Conservation (phyloP, 164 flowering plant genomes). For the Piper betle region DNA sequence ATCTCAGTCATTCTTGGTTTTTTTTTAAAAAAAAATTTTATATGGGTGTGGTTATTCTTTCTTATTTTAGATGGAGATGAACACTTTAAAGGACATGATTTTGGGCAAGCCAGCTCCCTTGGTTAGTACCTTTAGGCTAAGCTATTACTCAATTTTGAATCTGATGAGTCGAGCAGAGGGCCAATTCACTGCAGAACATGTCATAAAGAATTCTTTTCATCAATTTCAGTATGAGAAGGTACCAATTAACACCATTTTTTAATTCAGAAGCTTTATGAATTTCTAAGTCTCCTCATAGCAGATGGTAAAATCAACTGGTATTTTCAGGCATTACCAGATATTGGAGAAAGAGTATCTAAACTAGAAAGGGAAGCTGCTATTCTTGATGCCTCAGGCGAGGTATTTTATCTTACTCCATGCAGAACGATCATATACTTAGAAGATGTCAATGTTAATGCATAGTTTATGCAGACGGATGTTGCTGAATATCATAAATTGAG, state of each 20-base stretch:
- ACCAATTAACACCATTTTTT: neutral
- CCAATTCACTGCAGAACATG: constrained; percentile 98
- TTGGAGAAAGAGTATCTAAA: constrained; percentile 59
- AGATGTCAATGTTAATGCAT: too few species aligned
- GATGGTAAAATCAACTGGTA: neutral
- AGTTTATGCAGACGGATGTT: constrained; percentile 50
- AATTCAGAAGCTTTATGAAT: neutral
- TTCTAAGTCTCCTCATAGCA: neutral
- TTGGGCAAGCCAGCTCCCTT: constrained; percentile 96
- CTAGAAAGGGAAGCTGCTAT: constrained; percentile 80
- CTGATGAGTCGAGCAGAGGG: constrained; percentile 98
- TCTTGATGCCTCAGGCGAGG: constrained; percentile 94
- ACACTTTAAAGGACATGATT: constrained; percentile 80
- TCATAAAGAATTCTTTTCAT: constrained; percentile 87
- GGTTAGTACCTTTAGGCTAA: constrained; percentile 92
- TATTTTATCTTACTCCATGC: constrained; percentile 5
- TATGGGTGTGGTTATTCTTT: neutral
- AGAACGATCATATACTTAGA: neutral
- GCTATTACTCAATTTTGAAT: constrained; percentile 91
- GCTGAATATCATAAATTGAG: constrained; percentile 79
- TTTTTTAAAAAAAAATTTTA: neutral
- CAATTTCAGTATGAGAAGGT: constrained; percentile 99
- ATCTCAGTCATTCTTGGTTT: too few species aligned
- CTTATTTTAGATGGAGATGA: constrained; percentile 86
- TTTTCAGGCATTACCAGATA: constrained; percentile 76